Evolutionary conservation across 2,329 filamentous ascomycete genomes (phyloP).

Genomic region (Diplodia corticola): DNA sequence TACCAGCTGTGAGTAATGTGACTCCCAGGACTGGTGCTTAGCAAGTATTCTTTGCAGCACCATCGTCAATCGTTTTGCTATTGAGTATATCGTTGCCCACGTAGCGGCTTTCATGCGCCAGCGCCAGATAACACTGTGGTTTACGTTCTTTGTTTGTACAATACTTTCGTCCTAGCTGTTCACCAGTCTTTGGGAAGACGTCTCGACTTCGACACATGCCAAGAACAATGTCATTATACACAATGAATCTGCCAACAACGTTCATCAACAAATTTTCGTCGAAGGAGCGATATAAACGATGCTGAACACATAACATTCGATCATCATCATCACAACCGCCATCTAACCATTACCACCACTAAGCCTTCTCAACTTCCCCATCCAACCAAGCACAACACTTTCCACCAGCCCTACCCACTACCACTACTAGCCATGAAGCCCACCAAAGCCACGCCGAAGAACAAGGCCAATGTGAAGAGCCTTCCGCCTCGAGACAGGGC

Average conservation of each 20-base stretch:
- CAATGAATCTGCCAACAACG: fast-evolving
- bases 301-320: background rate
- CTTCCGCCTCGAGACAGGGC: background rate
- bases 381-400: too few species aligned
- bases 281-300: background rate
- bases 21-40: background rate
- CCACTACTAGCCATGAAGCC: too few species aligned
- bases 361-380: background rate
- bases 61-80: background rate
- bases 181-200: background rate
- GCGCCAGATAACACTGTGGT: background rate
- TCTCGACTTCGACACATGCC: background rate
- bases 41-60: background rate
- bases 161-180: background rate
- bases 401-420: too few species aligned
- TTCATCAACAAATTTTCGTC: background rate
- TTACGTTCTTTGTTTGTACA: background rate
- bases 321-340: background rate
- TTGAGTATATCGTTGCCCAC: background rate
- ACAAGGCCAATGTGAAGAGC: too few species aligned
- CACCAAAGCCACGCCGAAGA: too few species aligned
- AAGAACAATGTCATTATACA: background rate
- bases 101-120: background rate
- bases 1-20: background rate
- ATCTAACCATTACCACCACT: too few species aligned